Evolutionary conservation across 345 rosid species (phyloP).

Genomic region (Rubroshorea leprosula): DNA sequence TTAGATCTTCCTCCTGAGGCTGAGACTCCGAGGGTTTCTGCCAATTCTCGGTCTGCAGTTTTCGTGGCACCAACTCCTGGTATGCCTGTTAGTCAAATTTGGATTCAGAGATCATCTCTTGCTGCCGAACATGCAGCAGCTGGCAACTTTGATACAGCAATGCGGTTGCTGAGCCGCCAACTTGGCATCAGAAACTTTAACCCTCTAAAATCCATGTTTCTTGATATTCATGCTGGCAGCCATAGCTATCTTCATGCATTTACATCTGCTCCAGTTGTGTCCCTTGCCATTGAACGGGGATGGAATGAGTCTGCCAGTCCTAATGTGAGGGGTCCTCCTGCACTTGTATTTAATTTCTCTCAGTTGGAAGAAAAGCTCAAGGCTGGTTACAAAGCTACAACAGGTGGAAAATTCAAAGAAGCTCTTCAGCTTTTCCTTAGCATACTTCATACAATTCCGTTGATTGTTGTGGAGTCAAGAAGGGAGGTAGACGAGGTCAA

Average conservation of each 20-base stretch:
- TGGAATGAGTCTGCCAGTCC: conserved; percentile 75
- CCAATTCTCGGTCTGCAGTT: conserved; percentile 46
- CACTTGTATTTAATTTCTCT: conserved; percentile 64
- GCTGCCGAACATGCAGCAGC: conserved; percentile 93
- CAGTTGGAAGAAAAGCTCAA: conserved; percentile 89
- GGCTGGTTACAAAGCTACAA: conserved; percentile 85
- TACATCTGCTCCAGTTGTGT: conserved; percentile 69
- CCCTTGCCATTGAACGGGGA: conserved; percentile 78
- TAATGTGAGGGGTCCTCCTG: conserved; percentile 81
- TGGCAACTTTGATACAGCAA: conserved; percentile 83
- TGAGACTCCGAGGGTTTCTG: conserved; percentile 63
- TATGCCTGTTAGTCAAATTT: conserved; percentile 80
- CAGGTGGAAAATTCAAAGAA: conserved; percentile 63
- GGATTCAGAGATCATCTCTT: conserved; percentile 79
- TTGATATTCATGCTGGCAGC: conserved; percentile 71
- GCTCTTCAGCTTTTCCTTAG: conserved; percentile 65
- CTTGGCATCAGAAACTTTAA: conserved; percentile 74
- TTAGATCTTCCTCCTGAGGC: conserved; percentile 80
- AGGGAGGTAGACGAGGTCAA: conserved; percentile 97
- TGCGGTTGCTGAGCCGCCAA: conserved; percentile 81
- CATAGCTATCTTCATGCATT: conserved; percentile 64
- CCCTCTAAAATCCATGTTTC: conserved; percentile 66
- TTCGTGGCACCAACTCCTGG: conserved; percentile 85
- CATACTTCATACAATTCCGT: conserved; percentile 88
- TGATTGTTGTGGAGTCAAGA: conserved; percentile 88